A percentile compares a stretch with the other conserved stretches of the same genome.
phyloP scores from a whole-genome alignment of 805 yeast genomes.

The Myxozyma lipomycoides region DNA sequence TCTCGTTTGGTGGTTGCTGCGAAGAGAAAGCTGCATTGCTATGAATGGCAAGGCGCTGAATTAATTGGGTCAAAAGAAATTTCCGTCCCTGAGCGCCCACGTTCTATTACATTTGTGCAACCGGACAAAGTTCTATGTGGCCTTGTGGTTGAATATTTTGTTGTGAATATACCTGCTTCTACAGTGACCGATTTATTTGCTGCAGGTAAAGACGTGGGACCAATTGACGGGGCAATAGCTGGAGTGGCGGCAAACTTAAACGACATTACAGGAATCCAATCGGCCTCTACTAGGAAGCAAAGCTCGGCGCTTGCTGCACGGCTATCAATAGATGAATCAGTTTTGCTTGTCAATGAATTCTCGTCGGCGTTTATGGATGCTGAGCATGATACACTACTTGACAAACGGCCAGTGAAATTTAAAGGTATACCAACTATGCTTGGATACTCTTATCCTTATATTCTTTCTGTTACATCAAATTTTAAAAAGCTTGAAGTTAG shows the following conservation, averaged over 20 bases:
- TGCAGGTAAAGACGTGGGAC: constrained; percentile 24
- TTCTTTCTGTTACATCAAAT: constrained; percentile 35
- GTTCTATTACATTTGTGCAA: constrained; percentile 19
- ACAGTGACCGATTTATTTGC: constrained; percentile 20
- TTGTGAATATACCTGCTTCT: constrained; percentile 18
- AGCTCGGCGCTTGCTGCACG: constrained; percentile 19
- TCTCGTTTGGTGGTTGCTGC: constrained; percentile 34
- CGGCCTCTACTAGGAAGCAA: constrained; percentile 24
- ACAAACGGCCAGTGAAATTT: constrained; percentile 14
- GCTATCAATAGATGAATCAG: constrained; percentile 16
- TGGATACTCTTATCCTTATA: constrained; percentile 42
- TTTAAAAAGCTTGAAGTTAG: constrained; percentile 38
- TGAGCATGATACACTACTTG: constrained; percentile 9
- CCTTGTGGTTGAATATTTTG: constrained; percentile 21
- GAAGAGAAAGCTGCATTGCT: constrained; percentile 22
- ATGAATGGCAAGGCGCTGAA: constrained; percentile 28
- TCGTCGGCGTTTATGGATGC: constrained; percentile 18
- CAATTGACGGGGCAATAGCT: constrained; percentile 31
- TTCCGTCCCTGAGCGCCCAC: constrained; percentile 22
- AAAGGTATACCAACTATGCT: constrained; percentile 34
- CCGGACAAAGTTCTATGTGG: constrained; percentile 22
- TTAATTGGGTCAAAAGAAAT: constrained; percentile 21
- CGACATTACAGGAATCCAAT: constrained; percentile 10
- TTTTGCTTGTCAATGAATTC: constrained; percentile 20
- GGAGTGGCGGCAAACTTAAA: constrained; percentile 21